Percentiles rank a stretch among this genome's conserved stretches.
Conservation (phyloP, 257 asterid species). For the Solanum dulcamara region DNA sequence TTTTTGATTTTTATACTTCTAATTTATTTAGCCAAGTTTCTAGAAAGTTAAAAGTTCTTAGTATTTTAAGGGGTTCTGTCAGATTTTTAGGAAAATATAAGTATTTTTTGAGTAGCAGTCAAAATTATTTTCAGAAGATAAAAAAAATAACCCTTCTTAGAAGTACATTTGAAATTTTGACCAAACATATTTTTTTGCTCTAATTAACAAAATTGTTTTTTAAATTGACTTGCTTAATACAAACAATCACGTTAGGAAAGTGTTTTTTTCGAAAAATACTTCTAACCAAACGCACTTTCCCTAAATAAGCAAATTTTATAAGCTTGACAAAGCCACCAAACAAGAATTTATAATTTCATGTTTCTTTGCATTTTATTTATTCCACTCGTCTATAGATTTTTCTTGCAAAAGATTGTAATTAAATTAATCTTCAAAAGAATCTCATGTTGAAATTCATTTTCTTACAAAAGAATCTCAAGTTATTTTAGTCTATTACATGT, state of each 20-base stretch:
- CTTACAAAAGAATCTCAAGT: background rate
- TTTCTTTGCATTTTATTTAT: background rate
- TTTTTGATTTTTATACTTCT: background rate
- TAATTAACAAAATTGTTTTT: too few species aligned
- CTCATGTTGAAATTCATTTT: background rate
- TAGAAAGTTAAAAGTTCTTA: background rate
- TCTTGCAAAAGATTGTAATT: background rate
- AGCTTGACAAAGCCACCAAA: background rate
- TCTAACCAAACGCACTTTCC: background rate
- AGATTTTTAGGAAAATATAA: background rate
- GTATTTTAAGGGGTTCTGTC: background rate
- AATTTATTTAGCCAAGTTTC: background rate
- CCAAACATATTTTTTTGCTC: too few species aligned
- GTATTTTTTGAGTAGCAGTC: background rate
- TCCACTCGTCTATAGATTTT: background rate
- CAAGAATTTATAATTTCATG: background rate
- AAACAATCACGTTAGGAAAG: fast-evolving
- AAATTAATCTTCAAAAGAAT: background rate
- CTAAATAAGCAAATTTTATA: background rate
- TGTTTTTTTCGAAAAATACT: background rate
- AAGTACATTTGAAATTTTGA: background rate
- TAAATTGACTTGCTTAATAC: background rate
- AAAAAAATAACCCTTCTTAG: background rate
- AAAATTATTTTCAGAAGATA: background rate
- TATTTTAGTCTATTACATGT: background rate